phyloP scores from a whole-genome alignment of 2,329 filamentous ascomycete genomes.

The Fusarium decemcellulare region DNA sequence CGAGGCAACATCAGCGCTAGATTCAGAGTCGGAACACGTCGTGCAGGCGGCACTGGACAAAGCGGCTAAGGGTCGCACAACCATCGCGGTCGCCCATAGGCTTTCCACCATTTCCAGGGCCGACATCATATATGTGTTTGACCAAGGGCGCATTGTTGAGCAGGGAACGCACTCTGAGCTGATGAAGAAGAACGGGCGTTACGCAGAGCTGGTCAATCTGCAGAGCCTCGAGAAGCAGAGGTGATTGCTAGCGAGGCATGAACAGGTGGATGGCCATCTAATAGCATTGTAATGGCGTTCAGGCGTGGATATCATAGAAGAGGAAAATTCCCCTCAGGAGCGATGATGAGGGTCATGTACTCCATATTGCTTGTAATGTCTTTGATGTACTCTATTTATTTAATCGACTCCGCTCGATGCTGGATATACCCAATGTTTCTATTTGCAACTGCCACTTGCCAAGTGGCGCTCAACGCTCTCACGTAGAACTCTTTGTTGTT shows the following conservation, averaged over 20 bases:
- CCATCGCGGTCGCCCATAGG: slow-evolving; percentile 94
- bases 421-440: neutral
- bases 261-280: neutral
- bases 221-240: slow-evolving; percentile 79
- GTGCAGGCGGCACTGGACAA: slow-evolving; percentile 86
- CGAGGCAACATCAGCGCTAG: slow-evolving; percentile 84
- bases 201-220: slow-evolving; percentile 84
- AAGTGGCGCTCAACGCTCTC: too few relatives aligned
- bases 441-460: neutral
- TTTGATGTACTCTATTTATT: slow-evolving; percentile 19
- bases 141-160: slow-evolving; percentile 89
- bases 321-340: slow-evolving; percentile 13
- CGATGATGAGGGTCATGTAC: slow-evolving; percentile 3
- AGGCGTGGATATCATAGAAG: slow-evolving; percentile 18
- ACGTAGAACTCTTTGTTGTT: too few relatives aligned
- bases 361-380: slow-evolving; percentile 22
- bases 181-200: slow-evolving; percentile 78
- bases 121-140: slow-evolving; percentile 97
- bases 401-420: slow-evolving; percentile 22
- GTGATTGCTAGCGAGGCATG: slow-evolving; percentile 26
- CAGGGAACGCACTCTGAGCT: slow-evolving; percentile 83
- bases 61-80: slow-evolving; percentile 87
- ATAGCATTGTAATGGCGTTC: slow-evolving; percentile 36
- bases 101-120: slow-evolving; percentile 95
- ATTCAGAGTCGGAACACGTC: slow-evolving; percentile 82